Conservation (phyloP, 2,329 filamentous ascomycete genomes). For the Trichoderma sp. region DNA sequence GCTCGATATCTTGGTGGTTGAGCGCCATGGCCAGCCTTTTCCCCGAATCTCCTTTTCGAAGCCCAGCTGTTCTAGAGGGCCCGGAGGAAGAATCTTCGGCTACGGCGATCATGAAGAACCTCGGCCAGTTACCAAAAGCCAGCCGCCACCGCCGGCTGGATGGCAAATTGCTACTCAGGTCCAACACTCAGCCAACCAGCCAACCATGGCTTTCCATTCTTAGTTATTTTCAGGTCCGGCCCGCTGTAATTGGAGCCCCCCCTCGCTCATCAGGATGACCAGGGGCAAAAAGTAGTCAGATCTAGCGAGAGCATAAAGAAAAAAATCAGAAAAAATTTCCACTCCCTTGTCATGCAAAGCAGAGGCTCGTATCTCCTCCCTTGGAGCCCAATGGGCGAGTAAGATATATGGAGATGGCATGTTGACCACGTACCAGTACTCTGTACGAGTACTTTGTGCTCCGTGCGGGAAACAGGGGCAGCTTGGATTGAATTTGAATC, state of each 20-base stretch:
- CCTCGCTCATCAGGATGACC: neutral
- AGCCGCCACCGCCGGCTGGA: conserved; percentile 16
- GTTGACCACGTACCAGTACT: neutral
- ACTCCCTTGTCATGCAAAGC: neutral
- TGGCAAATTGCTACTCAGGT: conserved; percentile 6
- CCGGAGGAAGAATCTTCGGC: neutral
- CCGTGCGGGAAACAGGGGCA: neutral
- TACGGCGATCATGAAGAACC: neutral
- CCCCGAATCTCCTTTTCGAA: neutral
- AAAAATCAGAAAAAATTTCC: neutral
- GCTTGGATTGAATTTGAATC: neutral
- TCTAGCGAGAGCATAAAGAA: neutral
- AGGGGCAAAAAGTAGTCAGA: neutral
- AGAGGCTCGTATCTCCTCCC: neutral
- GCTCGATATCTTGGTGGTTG: neutral
- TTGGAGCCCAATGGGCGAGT: neutral
- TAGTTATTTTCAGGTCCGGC: conserved; percentile 17
- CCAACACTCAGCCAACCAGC: conserved; percentile 1
- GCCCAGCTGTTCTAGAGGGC: neutral
- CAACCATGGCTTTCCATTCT: conserved; percentile 9
- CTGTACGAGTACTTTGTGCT: neutral
- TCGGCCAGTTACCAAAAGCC: conserved; percentile 14
- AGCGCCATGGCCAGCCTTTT: neutral
- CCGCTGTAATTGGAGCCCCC: conserved; percentile 8
- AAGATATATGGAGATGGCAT: neutral